Evolutionary conservation across 371 early-diverging fungal genomes (phyloP), one percentile per base, ranked within the genome.

Genomic region (Syncephalastrum monosporum): DNA sequence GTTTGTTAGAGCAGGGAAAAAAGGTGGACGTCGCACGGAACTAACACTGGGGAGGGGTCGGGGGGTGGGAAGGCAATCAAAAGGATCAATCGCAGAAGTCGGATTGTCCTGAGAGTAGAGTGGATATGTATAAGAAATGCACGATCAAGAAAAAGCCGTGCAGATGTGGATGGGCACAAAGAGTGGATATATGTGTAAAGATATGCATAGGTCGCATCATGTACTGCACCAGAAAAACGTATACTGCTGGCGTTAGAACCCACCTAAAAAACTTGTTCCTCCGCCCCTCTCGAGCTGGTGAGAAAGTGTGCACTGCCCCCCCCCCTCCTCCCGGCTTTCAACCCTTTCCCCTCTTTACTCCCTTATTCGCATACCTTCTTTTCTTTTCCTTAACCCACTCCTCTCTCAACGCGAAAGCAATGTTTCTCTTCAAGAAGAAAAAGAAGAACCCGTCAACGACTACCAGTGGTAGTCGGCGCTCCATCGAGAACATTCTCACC

Each of bases 381-480:
- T 33, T 33, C 38, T 33, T 33, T 29, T 33, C 12, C 10, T 33
- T 33, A 8, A 33, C 38, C 38, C 38, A 33, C 12, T 33, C 38
- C 7, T 33, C 38, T 33, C 38, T 33, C 38, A 33, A 10, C 38
- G 8, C 38, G 2, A 10, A 10, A 12, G 12, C 38, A 33, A 56
- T 56, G 57, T 56, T 56, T 38, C 49, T 56, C 50, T 55, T 55
- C 45, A 55, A 55, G 16, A 55, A 55, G 55, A 55, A 55, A 16
- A 55, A 27, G 45, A 19, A 47, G 47, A 33, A 33, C 10, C 38
- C 38, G 10, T 33, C 38, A 5, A 33, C 38, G 38, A 12, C 10
- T 33, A 33, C 38, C 47, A 47, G 47, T 12, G 23, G 47, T 14
- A 47, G 47, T 23, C 17, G 47, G 6, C 17, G 47, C 14, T 19